These are phyloP conservation scores for Musa balbisiana DNA, from an alignment of 202 grass and related monocot genomes.

Conservation along the genomic window DNA sequence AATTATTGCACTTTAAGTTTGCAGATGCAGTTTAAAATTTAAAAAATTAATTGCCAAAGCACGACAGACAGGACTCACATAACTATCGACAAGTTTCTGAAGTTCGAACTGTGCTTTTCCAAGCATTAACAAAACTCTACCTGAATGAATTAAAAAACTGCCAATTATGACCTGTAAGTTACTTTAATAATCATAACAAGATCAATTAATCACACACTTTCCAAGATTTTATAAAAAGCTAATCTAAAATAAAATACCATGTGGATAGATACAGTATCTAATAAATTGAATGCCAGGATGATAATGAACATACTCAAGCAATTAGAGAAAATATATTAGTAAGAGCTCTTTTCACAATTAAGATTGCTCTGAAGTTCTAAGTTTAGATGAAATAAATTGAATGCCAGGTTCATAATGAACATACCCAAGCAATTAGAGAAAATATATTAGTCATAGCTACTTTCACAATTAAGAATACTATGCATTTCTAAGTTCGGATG, in stretches of 20 bases:
- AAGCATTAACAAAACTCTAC: slow-evolving; percentile 80
- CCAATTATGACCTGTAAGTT: slow-evolving; percentile 6
- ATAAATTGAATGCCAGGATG: not conserved
- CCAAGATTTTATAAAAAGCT: not conserved
- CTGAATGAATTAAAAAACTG: slow-evolving; percentile 34
- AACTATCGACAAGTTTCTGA: slow-evolving; percentile 91
- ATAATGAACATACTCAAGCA: not conserved
- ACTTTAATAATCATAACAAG: not conserved
- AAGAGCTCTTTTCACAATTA: not conserved
- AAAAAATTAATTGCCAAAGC: slow-evolving; percentile 18
- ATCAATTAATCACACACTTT: slow-evolving; percentile 6
- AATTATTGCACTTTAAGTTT: not conserved
- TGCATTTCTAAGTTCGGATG: not conserved
- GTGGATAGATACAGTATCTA: too few species aligned
- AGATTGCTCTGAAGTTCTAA: not conserved
- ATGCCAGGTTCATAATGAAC: not conserved
- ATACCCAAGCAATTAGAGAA: not conserved
- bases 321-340: not conserved
- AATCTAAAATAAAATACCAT: too few species aligned
- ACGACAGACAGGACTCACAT: slow-evolving; percentile 61
- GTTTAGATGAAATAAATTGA: too few species aligned
- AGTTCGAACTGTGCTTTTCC: slow-evolving; percentile 94
- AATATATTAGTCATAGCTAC: not conserved
- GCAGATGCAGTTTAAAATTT: slow-evolving; percentile 28
- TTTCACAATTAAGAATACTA: not conserved